Conservation (phyloP, 2,329 filamentous ascomycete species). For the Cyphellophora attinorum region DNA sequence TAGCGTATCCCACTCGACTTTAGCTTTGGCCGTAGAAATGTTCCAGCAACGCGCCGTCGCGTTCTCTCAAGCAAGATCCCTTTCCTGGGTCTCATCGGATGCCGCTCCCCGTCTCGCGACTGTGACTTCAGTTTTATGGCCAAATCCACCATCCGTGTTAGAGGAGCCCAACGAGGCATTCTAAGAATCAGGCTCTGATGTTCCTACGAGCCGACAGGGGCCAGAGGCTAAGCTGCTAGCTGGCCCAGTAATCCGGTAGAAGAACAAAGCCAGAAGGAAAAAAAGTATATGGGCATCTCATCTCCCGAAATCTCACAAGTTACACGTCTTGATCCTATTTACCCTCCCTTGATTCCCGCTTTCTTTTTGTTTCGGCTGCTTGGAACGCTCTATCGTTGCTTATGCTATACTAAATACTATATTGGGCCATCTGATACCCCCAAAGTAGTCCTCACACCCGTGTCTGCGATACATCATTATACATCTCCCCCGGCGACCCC, state of each 20-base stretch:
- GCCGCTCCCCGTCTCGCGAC: neutral
- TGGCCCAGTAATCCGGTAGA: constrained; percentile 1
- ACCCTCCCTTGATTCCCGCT: neutral
- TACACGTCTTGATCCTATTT: neutral
- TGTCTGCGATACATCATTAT: neutral
- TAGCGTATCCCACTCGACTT: too few species aligned
- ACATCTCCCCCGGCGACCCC: too few species aligned
- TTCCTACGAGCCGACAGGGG: neutral
- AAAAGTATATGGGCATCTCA: neutral
- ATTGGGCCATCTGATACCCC: neutral
- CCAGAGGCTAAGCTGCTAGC: neutral
- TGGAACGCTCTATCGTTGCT: constrained; percentile 1
- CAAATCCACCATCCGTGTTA: too few species aligned
- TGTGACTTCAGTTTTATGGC: too few species aligned
- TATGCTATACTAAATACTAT: neutral
- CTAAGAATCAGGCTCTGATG: too few species aligned
- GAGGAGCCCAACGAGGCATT: too few species aligned
- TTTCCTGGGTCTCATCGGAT: neutral
- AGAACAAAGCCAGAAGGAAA: too few species aligned
- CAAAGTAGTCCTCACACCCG: neutral
- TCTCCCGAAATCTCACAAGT: neutral
- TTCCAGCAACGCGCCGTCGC: neutral
- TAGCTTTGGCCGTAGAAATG: neutral
- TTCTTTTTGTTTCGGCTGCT: neutral
- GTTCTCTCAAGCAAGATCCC: neutral